Conservation (phyloP, 306 rosid genomes). For the Cicer yamashitae region DNA sequence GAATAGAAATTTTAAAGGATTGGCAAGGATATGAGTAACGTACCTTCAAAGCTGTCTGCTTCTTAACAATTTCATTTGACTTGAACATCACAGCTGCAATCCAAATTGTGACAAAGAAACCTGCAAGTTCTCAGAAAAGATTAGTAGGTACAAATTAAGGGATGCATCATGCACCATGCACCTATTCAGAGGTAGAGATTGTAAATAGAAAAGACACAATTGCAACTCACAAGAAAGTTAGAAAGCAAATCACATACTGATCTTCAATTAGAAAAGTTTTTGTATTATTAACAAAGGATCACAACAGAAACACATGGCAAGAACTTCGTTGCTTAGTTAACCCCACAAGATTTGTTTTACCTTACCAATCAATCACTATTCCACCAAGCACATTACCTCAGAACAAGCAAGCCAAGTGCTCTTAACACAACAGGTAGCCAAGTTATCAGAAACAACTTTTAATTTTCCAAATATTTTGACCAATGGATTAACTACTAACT, state of each 20-base stretch:
- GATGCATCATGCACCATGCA: background rate
- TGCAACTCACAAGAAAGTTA: constrained; percentile 4
- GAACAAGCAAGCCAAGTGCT: background rate
- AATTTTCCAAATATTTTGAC: background rate
- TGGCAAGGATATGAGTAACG: constrained; percentile 11
- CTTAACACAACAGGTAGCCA: constrained; percentile 16
- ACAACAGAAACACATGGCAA: background rate
- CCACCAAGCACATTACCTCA: constrained; percentile 21
- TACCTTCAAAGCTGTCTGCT: constrained; percentile 96
- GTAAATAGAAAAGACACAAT: constrained; percentile 8
- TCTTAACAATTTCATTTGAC: constrained; percentile 85
- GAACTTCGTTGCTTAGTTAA: background rate
- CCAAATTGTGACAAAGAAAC: constrained; percentile 88
- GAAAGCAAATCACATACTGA: constrained; percentile 10
- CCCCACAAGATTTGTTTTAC: constrained; percentile 6
- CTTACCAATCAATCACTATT: constrained; percentile 23
- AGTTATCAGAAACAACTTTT: background rate
- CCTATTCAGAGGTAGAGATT: background rate
- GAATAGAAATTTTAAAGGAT: constrained; percentile 38
- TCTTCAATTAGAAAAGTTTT: constrained; percentile 11
- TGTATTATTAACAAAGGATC: constrained; percentile 5
- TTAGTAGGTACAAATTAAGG: constrained; percentile 6
- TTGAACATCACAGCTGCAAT: constrained; percentile 90
- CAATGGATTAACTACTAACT: constrained; percentile 9
- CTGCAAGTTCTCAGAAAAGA: constrained; percentile 59